These are phyloP conservation scores for Boletus subparvulus DNA, from an alignment of 768 basidiomycete genomes.

Conservation along the genomic window DNA sequence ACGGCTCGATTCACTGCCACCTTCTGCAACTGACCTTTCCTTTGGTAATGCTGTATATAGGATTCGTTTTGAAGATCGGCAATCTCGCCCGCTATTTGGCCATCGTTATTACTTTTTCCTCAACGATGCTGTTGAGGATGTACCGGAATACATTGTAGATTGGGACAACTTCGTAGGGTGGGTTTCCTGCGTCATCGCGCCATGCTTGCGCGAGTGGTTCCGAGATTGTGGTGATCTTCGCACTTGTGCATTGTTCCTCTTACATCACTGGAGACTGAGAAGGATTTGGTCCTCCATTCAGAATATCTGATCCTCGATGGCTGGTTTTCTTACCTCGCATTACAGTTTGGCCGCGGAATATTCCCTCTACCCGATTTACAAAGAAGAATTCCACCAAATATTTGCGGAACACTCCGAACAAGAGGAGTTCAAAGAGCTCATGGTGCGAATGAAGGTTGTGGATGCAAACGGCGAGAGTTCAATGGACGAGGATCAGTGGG, in stretches of 20 bases:
- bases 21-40: conserved; percentile 63
- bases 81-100: conserved; percentile 67
- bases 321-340: conserved; percentile 13
- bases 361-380: conserved; percentile 69
- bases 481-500: conserved; percentile 97
- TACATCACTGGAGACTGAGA: neutral
- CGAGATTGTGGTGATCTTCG: neutral
- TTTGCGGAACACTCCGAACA: conserved; percentile 79
- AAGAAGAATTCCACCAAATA: conserved; percentile 87
- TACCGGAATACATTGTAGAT: conserved; percentile 95
- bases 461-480: conserved; percentile 81
- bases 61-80: conserved; percentile 79
- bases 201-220: neutral
- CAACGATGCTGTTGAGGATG: conserved; percentile 92
- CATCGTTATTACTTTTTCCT: conserved; percentile 95
- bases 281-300: neutral
- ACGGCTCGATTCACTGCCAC: conserved; percentile 68
- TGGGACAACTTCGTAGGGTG: conserved; percentile 92
- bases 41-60: conserved; percentile 93
- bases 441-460: conserved; percentile 91
- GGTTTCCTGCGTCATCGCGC: conserved; percentile 21
- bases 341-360: conserved; percentile 82
- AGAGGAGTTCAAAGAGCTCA: conserved; percentile 76
- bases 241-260: neutral
- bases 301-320: neutral